These are phyloP conservation scores for Aspergillus wentii DNA, from an alignment of 495 filamentous ascomycete genomes.

Conservation along the genomic window DNA sequence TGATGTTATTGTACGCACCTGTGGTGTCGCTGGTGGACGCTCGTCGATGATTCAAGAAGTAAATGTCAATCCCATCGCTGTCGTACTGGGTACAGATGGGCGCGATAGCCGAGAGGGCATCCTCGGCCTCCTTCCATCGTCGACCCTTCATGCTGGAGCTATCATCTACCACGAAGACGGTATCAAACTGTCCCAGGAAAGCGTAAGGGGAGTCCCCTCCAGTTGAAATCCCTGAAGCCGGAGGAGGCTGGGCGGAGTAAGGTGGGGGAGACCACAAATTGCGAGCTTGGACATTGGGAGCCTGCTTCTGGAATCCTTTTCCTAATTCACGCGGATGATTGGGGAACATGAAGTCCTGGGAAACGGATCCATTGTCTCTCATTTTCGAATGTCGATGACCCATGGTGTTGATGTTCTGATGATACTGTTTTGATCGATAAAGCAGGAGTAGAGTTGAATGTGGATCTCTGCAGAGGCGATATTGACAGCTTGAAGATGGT, in stretches of 20 bases:
- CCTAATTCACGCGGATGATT: no score
- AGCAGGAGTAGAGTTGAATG: no score
- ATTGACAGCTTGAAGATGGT: no score
- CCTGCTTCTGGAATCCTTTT: no score
- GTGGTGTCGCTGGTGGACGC: slow-evolving; percentile 18
- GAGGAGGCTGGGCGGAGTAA: slow-evolving; percentile 16
- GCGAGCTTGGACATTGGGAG: neutral
- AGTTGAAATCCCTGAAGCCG: slow-evolving; percentile 3
- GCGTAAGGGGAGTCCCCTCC: slow-evolving; percentile 50
- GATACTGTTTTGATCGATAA: no score
- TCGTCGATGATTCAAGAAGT: slow-evolving; percentile 73
- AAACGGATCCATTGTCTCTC: no score
- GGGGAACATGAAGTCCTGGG: no score
- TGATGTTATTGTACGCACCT: slow-evolving; percentile 55
- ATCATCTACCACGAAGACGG: slow-evolving; percentile 91
- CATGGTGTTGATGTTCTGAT: no score
- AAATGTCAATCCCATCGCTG: slow-evolving; percentile 86
- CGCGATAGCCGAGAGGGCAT: slow-evolving; percentile 70
- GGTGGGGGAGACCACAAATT: slow-evolving; percentile 29
- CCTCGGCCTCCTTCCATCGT: slow-evolving; percentile 71
- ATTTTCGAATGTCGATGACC: slow-evolving; percentile 1
- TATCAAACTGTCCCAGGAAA: slow-evolving; percentile 88
- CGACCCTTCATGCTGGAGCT: slow-evolving; percentile 77
- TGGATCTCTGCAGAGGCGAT: no score
- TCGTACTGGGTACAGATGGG: slow-evolving; percentile 83